Percentiles rank a stretch among this genome's conserved stretches.
phyloP scores from a whole-genome alignment of 192 early-diverging fungal species.

The Podila epigama region DNA sequence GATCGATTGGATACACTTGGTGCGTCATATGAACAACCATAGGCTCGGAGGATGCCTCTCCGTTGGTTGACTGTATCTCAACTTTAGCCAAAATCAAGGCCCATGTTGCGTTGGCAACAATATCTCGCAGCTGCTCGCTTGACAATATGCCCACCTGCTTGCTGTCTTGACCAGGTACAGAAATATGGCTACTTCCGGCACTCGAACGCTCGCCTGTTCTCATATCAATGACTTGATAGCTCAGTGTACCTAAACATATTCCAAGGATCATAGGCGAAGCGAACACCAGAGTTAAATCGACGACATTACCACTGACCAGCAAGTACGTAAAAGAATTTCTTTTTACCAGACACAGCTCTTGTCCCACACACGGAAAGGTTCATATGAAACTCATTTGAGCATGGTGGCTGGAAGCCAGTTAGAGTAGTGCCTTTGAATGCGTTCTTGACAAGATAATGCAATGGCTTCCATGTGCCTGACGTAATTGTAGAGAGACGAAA shows the following conservation, averaged over 20 bases:
- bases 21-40: slow-evolving; percentile 13
- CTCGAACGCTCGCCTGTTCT: background rate
- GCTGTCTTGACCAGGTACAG: slow-evolving; percentile 1
- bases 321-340: no score
- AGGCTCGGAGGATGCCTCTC: background rate
- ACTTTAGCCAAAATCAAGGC: background rate
- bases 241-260: slow-evolving; percentile 18
- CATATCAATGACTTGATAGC: background rate
- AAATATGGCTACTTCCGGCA: background rate
- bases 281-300: no score
- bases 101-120: background rate
- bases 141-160: background rate
- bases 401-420: slow-evolving; percentile 15
- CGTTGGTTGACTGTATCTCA: background rate
- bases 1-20: slow-evolving; percentile 13
- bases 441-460: slow-evolving; percentile 26
- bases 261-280: no score
- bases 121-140: background rate
- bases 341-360: background rate
- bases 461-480: slow-evolving; percentile 39
- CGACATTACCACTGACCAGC: no score
- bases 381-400: background rate
- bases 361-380: slow-evolving; percentile 11
- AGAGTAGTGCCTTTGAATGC: slow-evolving; percentile 21
- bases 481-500: background rate